phyloP scores from a whole-genome alignment of 805 yeast species.

The Lipomyces yamanashiensis region DNA sequence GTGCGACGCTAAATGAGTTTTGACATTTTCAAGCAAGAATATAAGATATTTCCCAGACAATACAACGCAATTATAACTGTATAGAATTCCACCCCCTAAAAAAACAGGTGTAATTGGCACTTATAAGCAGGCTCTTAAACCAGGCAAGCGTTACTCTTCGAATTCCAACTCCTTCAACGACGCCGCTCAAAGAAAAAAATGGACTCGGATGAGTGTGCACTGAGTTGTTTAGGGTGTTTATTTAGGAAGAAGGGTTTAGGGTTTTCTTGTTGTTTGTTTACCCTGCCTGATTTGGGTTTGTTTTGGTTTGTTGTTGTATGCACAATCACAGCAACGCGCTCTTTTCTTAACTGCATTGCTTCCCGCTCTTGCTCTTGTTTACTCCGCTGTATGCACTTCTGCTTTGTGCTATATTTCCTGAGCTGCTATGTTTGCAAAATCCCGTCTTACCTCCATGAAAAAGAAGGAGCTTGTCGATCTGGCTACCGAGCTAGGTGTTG shows the following conservation, averaged over 20 bases:
- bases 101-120: too few relatives aligned
- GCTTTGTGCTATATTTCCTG: not conserved
- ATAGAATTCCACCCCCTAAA: too few relatives aligned
- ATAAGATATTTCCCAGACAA: too few relatives aligned
- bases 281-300: not conserved
- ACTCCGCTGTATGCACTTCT: not conserved
- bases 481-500: slow-evolving; percentile 46
- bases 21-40: too few relatives aligned
- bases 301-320: slow-evolving; percentile 3
- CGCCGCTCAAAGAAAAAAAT: too few relatives aligned
- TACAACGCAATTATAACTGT: too few relatives aligned
- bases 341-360: not conserved
- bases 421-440: slow-evolving; percentile 11
- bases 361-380: not conserved
- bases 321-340: slow-evolving; percentile 1
- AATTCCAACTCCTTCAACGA: too few relatives aligned
- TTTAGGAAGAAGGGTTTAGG: not conserved
- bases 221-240: not conserved
- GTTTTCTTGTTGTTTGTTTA: slow-evolving; percentile 2
- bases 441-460: slow-evolving; percentile 45
- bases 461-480: slow-evolving; percentile 48
- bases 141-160: too few relatives aligned
- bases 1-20: too few relatives aligned
- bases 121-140: too few relatives aligned
- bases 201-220: too few relatives aligned